Evolutionary conservation across 441 rosid species (phyloP).

Genomic region (Pelargonium exstipulatum): DNA sequence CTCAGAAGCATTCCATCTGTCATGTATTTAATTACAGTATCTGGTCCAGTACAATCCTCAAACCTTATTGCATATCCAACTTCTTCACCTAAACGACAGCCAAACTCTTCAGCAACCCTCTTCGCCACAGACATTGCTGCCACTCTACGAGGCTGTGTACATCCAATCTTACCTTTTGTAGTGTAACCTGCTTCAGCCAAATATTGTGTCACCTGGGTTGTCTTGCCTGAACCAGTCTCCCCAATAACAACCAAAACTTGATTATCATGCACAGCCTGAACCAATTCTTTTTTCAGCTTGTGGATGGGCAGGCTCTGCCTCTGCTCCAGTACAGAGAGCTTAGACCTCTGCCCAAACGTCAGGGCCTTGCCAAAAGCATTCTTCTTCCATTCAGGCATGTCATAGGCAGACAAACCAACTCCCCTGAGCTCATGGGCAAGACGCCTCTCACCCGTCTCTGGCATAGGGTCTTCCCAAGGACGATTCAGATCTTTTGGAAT

Average conservation of each 20-base stretch:
- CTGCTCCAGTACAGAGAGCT: slow-evolving; percentile 79
- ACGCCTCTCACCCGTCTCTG: slow-evolving; percentile 89
- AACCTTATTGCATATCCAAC: slow-evolving; percentile 80
- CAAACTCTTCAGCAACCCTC: slow-evolving; percentile 89
- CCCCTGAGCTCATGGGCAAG: slow-evolving; percentile 88
- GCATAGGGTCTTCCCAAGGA: slow-evolving; percentile 93
- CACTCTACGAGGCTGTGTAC: slow-evolving; percentile 86
- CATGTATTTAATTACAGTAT: slow-evolving; percentile 85
- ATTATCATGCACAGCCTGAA: slow-evolving; percentile 82
- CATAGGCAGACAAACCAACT: slow-evolving; percentile 73
- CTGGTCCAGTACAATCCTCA: slow-evolving; percentile 90
- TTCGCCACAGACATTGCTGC: slow-evolving; percentile 89
- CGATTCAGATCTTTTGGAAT: slow-evolving; percentile 87
- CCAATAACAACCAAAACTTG: slow-evolving; percentile 83
- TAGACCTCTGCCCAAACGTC: slow-evolving; percentile 73
- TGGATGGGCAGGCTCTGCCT: slow-evolving; percentile 81
- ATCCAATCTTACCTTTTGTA: slow-evolving; percentile 71
- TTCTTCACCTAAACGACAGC: slow-evolving; percentile 77
- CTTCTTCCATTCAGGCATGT: slow-evolving; percentile 93
- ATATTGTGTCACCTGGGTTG: slow-evolving; percentile 79
- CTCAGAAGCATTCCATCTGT: slow-evolving; percentile 87
- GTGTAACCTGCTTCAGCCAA: slow-evolving; percentile 84
- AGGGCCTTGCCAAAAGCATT: slow-evolving; percentile 73
- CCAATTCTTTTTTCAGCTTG: slow-evolving; percentile 70
- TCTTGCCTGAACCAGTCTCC: slow-evolving; percentile 87